Percentiles rank a stretch among this genome's conserved stretches.
These are phyloP conservation scores for Neoboletus magnificus DNA, from an alignment of 768 basidiomycete species.

Conservation along the genomic window DNA sequence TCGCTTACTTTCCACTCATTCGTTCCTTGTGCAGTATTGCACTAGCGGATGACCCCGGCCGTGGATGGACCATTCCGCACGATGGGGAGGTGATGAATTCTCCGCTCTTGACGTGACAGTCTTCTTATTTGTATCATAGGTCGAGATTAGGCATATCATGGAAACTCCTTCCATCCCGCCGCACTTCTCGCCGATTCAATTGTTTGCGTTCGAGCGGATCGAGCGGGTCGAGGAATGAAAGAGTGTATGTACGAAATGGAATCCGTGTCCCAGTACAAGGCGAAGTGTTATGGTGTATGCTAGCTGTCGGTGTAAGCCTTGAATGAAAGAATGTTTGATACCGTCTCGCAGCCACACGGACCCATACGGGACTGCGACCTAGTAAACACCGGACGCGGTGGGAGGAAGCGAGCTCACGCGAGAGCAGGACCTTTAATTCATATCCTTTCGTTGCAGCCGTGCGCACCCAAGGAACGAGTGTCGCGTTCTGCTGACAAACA, in stretches of 20 bases:
- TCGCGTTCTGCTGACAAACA: background rate
- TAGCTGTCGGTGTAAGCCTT: background rate
- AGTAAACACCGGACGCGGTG: background rate
- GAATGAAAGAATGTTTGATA: background rate
- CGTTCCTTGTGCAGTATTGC: background rate
- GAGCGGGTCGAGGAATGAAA: background rate
- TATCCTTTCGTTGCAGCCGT: background rate
- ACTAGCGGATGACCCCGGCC: accelerated
- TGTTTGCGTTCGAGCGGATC: background rate
- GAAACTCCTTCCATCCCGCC: accelerated
- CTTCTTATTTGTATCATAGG: background rate
- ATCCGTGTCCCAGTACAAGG: background rate
- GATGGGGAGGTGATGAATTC: background rate
- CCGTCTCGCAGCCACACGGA: background rate
- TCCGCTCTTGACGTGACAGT: background rate
- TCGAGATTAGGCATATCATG: background rate
- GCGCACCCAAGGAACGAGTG: background rate
- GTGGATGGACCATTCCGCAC: background rate
- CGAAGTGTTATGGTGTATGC: background rate
- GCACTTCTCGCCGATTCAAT: background rate
- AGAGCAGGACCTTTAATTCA: background rate
- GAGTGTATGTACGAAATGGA: background rate
- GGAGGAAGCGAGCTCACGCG: background rate
- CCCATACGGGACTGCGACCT: background rate
- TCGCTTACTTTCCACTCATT: background rate